Base-by-base conservation (phyloP, 2,329 filamentous ascomycete species). In the Epichloe baconii region DNA sequence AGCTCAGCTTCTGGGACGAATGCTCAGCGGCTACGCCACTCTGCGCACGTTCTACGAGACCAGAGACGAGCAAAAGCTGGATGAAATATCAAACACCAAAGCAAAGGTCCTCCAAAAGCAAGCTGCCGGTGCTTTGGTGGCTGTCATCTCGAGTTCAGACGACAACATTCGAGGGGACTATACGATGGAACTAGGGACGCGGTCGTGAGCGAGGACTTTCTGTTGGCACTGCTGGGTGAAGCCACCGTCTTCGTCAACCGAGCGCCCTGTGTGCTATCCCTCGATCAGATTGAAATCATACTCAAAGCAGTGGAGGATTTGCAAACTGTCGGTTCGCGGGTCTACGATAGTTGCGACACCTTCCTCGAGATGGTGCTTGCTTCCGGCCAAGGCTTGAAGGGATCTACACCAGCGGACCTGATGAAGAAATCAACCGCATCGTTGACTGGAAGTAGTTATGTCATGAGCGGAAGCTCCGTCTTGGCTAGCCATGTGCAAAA, bases 111-210 rank as follows among this genome's bases (percentile, higher is more conserved):
- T 83, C 19, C 85, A 82, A 57, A 79, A 80, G 50, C 80, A 85
- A 57, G 76, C 90, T 5, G 86, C 85, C 0, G 75, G 79, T 43
- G 84, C 88, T 1, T 73, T 97, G 47, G 75, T 88, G 43, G 85
- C 88, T n/a, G 84, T 95, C 53, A 86, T 96, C 58, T 80, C 83
- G 50, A 93, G 86, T 62, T 85, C 91, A 2, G 85, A 87, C 52
- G 89, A 95, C 65, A 91, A 88, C 63, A 95, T 97, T 59, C 86
- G 87, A 52, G 91, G 91, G 91, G 91, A 1, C 73, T 96, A 2
- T 95, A 89, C 64, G 90, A 97, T 62, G 81, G 83, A 23, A 78
- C 80, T 17, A 79, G 86, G 12, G 86, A 90, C 61, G 83, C 87
- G 0, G 88, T 95, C 6, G 85, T 96, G 17, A 87, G 87, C 59